Conservation (phyloP, 352 stramenopile species). For the Thalassiosira hispida region DNA sequence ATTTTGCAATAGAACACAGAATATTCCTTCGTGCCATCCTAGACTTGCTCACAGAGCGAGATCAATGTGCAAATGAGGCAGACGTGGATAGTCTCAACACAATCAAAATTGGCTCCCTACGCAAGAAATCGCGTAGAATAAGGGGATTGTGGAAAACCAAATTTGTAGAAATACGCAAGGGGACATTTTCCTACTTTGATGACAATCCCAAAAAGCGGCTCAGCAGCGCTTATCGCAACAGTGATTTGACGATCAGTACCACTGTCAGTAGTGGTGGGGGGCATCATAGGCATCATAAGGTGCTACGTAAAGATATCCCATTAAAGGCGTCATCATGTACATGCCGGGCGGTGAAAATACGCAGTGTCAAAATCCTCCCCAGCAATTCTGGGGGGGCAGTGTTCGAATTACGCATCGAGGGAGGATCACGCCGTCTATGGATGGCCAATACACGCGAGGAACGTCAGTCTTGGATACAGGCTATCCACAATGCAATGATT, state of each 20-base stretch:
- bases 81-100: conserved; percentile 67
- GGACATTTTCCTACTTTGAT: conserved; percentile 79
- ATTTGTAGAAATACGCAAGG: conserved; percentile 77
- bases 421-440: conserved; percentile 66
- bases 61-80: conserved; percentile 53
- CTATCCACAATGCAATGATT: conserved; percentile 80
- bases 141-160: conserved; percentile 80
- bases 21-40: conserved; percentile 79
- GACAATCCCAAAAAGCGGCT: conserved; percentile 40
- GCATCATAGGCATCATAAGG: conserved; percentile 23
- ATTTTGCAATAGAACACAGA: conserved; percentile 77
- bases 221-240: neutral
- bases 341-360: conserved; percentile 75
- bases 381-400: conserved; percentile 44
- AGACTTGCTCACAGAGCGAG: conserved; percentile 66
- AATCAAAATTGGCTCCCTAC: conserved; percentile 73
- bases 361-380: conserved; percentile 52
- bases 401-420: conserved; percentile 74
- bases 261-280: no score
- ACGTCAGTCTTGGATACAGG: conserved; percentile 72
- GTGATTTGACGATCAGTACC: neutral
- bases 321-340: conserved; percentile 57
- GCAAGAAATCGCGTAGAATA: conserved; percentile 73
- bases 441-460: conserved; percentile 73
- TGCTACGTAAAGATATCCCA: conserved; percentile 73